These are phyloP conservation scores for Penicillium arizonense DNA, from an alignment of 495 filamentous ascomycete genomes.

Conservation along the genomic window DNA sequence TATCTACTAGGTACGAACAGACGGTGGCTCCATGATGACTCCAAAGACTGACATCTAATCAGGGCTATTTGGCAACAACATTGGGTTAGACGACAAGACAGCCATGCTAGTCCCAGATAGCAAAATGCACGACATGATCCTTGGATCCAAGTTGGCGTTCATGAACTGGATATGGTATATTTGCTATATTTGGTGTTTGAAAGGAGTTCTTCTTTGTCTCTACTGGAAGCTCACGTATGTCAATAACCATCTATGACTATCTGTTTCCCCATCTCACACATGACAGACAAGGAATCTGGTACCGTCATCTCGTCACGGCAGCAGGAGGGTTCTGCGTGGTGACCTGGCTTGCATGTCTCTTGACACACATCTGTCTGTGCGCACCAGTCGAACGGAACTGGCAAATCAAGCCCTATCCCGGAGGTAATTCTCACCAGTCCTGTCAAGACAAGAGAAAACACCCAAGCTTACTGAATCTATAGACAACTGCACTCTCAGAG, in stretches of 20 bases:
- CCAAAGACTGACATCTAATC: not conserved
- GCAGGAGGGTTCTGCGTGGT: conserved; percentile 30
- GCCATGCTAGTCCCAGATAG: conserved; percentile 18
- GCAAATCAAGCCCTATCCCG: conserved; percentile 51
- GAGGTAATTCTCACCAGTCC: conserved; percentile 17
- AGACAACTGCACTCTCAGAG: conserved; percentile 26
- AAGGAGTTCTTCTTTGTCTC: conserved; percentile 49
- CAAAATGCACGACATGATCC: conserved; percentile 10
- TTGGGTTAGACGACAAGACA: conserved; percentile 16
- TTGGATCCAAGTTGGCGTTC: conserved; percentile 24
- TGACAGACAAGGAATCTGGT: conserved; percentile 14
- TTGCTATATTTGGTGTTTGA: conserved; percentile 51
- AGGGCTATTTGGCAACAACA: conserved; percentile 20
- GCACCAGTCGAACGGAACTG: conserved; percentile 43
- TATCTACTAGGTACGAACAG: conserved; percentile 11
- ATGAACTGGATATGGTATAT: conserved; percentile 51
- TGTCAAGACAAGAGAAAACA: not conserved
- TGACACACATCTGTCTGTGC: conserved; percentile 47
- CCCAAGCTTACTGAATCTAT: not conserved
- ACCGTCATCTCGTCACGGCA: conserved; percentile 15
- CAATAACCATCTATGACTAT: not conserved
- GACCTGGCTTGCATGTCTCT: conserved; percentile 45
- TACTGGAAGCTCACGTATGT: conserved; percentile 52
- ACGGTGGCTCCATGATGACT: not conserved
- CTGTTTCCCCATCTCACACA: not conserved